A percentile compares a stretch with the other conserved stretches of the same genome.
Evolutionary conservation across 1,284 basidiomycete genomes (phyloP).

Genomic region (Taiwanofungus camphoratus): DNA sequence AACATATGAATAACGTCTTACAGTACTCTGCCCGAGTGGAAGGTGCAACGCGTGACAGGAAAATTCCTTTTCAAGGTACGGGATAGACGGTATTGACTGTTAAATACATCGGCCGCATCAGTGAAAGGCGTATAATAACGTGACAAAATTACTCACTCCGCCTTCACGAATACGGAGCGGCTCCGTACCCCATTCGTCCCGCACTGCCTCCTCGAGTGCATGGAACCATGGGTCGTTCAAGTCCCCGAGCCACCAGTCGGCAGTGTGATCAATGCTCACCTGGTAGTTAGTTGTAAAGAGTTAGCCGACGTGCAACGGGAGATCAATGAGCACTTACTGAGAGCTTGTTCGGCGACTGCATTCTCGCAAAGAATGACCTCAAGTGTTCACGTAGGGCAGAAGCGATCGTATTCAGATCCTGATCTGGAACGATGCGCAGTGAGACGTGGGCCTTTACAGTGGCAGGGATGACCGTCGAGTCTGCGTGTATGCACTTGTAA

Average conservation of each 20-base stretch:
- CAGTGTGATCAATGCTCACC: constrained; percentile 79
- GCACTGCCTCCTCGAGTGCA: constrained; percentile 75
- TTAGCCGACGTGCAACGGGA: background rate
- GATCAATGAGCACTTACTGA: constrained; percentile 37
- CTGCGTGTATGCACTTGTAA: constrained; percentile 32
- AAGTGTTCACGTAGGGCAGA: constrained; percentile 59
- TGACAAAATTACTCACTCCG: constrained; percentile 53
- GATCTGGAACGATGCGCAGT: constrained; percentile 91
- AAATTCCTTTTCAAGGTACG: constrained; percentile 90
- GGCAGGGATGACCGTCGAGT: constrained; percentile 84
- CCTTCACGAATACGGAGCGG: constrained; percentile 92
- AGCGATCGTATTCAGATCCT: constrained; percentile 72
- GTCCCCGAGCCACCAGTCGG: constrained; percentile 95
- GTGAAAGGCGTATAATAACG: constrained; percentile 7
- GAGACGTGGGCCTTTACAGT: constrained; percentile 79
- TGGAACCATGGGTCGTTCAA: constrained; percentile 80
- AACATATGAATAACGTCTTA: constrained; percentile 28
- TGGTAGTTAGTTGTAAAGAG: constrained; percentile 28
- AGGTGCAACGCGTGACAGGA: constrained; percentile 79
- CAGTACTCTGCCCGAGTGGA: constrained; percentile 82
- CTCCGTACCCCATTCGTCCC: constrained; percentile 79
- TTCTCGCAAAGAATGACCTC: constrained; percentile 48
- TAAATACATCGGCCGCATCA: constrained; percentile 2
- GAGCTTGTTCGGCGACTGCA: constrained; percentile 71
- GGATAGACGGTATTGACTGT: constrained; percentile 86